Base-by-base conservation (phyloP, 2,329 filamentous ascomycete species). In the Pyrenochaeta sp. region DNA sequence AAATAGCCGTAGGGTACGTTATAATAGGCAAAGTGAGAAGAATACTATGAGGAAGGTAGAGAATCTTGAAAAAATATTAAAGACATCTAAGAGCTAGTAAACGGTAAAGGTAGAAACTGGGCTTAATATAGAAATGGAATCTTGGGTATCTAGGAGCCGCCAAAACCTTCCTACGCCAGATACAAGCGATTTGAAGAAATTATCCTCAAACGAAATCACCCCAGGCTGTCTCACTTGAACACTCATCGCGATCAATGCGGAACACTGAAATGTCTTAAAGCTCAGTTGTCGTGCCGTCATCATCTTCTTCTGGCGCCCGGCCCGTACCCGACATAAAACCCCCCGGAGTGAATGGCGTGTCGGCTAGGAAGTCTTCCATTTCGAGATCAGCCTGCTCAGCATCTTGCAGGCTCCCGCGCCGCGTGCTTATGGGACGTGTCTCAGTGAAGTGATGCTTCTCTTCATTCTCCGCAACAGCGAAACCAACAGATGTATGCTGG, bases 281-380 rank as follows among this genome's bases (percentile, higher is more conserved):
- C 39, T 72, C 70, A n/a, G 64, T 69, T 19, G 61, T 62, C 3
- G 61, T 65, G 25, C 34, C 61, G n/a, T 66, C 66, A 19, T 66
- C 66, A 9, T 69, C 65, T 2, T 74, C 68, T 5, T 66, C 62
- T 1, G 58, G 64, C 1, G 62, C 46, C 19, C 61, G 65, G 6
- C 67, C 69, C 12, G 71, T 73, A 0, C 69, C 70, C 15, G 59
- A 50, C 19, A 54, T 45, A 24, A 72, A 69, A n/a, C 61, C 58
- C 8, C 62, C 70, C 2, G 71, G 72, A 6, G 71, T 75, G 28
- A 75, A 72, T 22, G 76, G 75, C 30, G 79, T 80, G 5, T 76
- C 75, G 8, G 73, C 68, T 34, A 79, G 68, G n/a, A 80, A 64
- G n/a, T 67, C 78, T 46, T 75, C 76, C 51, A 72, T 77, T 37